These are phyloP conservation scores for Leishmania guyanensis DNA, from an alignment of 208 protist species.

Conservation along the genomic window DNA sequence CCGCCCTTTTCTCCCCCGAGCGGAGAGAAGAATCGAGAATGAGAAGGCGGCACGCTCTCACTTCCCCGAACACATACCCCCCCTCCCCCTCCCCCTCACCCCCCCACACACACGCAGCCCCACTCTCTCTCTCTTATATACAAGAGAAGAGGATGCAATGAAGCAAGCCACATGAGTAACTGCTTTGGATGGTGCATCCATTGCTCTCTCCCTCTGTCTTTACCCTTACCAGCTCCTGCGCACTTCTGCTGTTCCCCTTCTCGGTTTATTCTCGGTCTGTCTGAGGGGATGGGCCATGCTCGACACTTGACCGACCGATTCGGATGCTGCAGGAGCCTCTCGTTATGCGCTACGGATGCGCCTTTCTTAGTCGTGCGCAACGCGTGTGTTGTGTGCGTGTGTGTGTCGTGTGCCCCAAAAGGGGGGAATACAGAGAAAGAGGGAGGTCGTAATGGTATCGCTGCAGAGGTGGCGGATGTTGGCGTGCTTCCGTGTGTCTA, in stretches of 20 bases:
- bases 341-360: neutral
- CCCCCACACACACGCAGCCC: neutral
- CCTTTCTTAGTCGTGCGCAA: neutral
- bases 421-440: neutral
- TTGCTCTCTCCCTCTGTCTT: neutral
- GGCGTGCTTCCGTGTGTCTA: neutral
- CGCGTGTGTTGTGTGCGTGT: neutral
- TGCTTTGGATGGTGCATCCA: neutral
- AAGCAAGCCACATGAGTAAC: neutral
- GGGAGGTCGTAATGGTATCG: neutral
- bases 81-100: too few species aligned
- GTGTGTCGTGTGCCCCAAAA: neutral
- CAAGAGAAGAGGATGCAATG: neutral
- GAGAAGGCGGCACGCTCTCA: neutral
- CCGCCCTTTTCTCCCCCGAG: neutral
- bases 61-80: neutral
- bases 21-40: neutral
- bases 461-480: neutral
- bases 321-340: neutral
- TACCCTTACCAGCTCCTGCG: neutral
- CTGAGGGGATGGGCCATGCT: neutral
- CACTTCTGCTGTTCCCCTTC: neutral
- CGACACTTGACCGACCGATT: neutral
- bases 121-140: neutral
- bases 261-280: neutral